phyloP scores from a whole-genome alignment of 148 eudicot species.

The Dysphania ambrosioides region DNA sequence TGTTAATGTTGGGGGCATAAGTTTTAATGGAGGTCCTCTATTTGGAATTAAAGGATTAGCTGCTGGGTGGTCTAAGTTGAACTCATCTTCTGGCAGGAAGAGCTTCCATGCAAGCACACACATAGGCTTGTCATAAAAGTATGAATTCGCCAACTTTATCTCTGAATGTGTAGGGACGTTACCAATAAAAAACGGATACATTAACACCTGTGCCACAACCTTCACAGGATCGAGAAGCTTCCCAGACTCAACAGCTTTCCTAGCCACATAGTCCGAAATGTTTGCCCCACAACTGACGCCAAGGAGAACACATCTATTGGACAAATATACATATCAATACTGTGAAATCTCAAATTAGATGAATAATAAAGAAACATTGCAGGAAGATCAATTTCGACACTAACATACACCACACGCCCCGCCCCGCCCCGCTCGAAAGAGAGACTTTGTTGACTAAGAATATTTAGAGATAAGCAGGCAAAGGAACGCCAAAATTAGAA shows the following conservation, averaged over 20 bases:
- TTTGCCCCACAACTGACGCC: conserved; percentile 96
- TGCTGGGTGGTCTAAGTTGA: conserved; percentile 90
- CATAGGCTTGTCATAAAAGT: conserved; percentile 92
- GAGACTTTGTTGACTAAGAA: neutral
- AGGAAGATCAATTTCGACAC: neutral
- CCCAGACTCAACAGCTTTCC: conserved; percentile 73
- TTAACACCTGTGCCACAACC: conserved; percentile 86
- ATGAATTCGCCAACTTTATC: conserved; percentile 83
- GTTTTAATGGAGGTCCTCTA: conserved; percentile 71
- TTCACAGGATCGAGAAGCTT: conserved; percentile 82
- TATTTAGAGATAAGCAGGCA: neutral
- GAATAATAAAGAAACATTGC: neutral
- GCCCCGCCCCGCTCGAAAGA: neutral
- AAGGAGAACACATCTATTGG: conserved; percentile 81
- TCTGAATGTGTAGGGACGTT: conserved; percentile 84
- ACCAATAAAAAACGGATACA: conserved; percentile 96
- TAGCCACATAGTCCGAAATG: conserved; percentile 81
- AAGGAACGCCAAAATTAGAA: neutral
- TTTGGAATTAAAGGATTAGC: conserved; percentile 76
- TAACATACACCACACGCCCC: neutral
- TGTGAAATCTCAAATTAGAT: conserved; percentile 1
- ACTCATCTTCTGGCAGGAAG: conserved; percentile 77
- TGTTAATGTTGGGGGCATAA: conserved; percentile 90
- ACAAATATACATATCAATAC: neutral
- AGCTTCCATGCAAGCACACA: conserved; percentile 89